A percentile compares a stretch with the other conserved stretches of the same genome.
Conservation (phyloP, 345 rosid genomes). For the Hypericum perforatum region DNA sequence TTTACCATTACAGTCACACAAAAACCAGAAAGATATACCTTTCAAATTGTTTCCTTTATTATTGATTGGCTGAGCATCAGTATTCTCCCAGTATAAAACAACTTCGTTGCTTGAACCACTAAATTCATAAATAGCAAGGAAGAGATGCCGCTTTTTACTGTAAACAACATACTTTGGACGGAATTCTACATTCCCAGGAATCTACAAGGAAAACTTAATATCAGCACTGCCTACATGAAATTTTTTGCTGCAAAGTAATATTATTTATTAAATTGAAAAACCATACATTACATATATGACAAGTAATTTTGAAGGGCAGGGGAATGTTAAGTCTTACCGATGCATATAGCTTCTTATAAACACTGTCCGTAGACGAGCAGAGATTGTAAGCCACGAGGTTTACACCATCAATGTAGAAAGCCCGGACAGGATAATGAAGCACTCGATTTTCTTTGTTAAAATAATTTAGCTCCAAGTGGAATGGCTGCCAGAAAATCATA, state of each 20-base stretch:
- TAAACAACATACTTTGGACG: constrained; percentile 62
- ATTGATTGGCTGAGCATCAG: constrained; percentile 49
- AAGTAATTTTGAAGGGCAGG: constrained; percentile 4
- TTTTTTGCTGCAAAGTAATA: neutral
- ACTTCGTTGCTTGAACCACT: constrained; percentile 77
- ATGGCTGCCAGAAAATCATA: constrained; percentile 54
- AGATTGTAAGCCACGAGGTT: constrained; percentile 87
- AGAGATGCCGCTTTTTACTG: constrained; percentile 63
- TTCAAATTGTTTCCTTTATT: constrained; percentile 70
- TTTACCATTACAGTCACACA: constrained; percentile 4
- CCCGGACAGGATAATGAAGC: constrained; percentile 91
- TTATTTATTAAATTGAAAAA: neutral
- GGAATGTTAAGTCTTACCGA: constrained; percentile 38
- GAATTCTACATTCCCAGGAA: constrained; percentile 74
- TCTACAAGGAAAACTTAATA: constrained; percentile 30
- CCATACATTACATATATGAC: neutral
- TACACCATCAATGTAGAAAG: constrained; percentile 75
- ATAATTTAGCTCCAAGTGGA: constrained; percentile 96
- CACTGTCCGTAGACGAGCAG: constrained; percentile 64
- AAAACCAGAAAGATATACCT: constrained; percentile 37
- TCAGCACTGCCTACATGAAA: neutral
- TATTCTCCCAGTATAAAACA: constrained; percentile 87
- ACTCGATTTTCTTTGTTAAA: constrained; percentile 86
- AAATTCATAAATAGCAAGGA: constrained; percentile 81
- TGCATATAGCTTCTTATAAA: constrained; percentile 81